phyloP scores from a whole-genome alignment of 2,329 filamentous ascomycete species.

The Byssochlamys sp. region DNA sequence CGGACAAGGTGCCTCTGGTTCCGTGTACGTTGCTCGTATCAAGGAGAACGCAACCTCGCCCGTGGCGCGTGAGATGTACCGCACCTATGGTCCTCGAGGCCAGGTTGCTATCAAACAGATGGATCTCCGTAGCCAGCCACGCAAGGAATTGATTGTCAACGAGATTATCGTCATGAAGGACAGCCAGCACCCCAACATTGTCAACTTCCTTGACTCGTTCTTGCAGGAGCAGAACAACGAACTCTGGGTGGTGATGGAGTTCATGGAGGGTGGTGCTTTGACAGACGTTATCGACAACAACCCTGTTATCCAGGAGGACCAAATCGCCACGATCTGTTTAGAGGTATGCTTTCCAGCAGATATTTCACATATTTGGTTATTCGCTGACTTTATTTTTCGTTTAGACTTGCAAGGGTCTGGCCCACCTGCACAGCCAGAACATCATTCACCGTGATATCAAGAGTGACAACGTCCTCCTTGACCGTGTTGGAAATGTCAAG shows the following conservation, averaged over 20 bases:
- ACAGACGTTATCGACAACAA: slow-evolving; percentile 99
- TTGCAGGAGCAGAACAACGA: slow-evolving; percentile 87
- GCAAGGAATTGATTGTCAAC: slow-evolving; percentile 97
- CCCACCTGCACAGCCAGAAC: slow-evolving; percentile 88
- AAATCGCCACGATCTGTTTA: slow-evolving; percentile 92
- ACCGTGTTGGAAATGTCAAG: slow-evolving; percentile 91
- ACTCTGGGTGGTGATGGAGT: slow-evolving; percentile 99
- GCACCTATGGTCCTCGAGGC: slow-evolving; percentile 67
- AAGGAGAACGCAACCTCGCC: slow-evolving; percentile 77
- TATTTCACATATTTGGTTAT: slow-evolving; percentile 1
- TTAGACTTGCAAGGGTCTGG: slow-evolving; percentile 87
- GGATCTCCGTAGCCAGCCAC: slow-evolving; percentile 92
- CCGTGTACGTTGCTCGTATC: slow-evolving; percentile 93
- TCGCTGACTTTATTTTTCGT: slow-evolving; percentile 14
- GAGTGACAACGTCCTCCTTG: slow-evolving; percentile 93
- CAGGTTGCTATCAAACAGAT: slow-evolving; percentile 99
- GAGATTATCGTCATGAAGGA: slow-evolving; percentile 99
- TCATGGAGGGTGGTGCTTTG: slow-evolving; percentile 94
- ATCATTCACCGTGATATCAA: slow-evolving; percentile 99
- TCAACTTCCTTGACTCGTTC: slow-evolving; percentile 97
- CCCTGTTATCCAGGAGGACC: slow-evolving; percentile 81
- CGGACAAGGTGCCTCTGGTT: slow-evolving; percentile 92
- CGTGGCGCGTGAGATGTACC: slow-evolving; percentile 67
- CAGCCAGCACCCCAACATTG: slow-evolving; percentile 94
- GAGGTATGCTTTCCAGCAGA: slow-evolving; percentile 58